Evolutionary conservation across 805 yeast species (phyloP).

Genomic region (Cyberlindnera xylosilytica): DNA sequence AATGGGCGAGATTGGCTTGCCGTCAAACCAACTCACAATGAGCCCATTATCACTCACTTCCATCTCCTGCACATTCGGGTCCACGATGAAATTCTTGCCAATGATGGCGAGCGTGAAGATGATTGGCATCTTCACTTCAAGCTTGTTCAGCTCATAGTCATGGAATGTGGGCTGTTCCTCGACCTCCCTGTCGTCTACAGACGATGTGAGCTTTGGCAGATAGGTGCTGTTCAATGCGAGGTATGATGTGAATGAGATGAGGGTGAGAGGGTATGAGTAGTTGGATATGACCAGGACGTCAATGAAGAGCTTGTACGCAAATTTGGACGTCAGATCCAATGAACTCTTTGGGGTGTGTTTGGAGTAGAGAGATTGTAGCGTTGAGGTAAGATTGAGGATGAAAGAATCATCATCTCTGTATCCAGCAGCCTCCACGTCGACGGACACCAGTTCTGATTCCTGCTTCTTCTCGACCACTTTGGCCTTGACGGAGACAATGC

Average conservation of each 20-base stretch:
- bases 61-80: slow-evolving; percentile 88
- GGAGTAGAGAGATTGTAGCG: slow-evolving; percentile 50
- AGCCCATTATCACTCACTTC: slow-evolving; percentile 84
- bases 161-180: slow-evolving; percentile 90
- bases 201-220: slow-evolving; percentile 69
- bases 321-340: slow-evolving; percentile 66
- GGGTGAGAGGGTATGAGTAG: slow-evolving; percentile 75
- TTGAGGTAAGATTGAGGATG: slow-evolving; percentile 59
- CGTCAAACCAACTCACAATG: slow-evolving; percentile 66
- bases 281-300: slow-evolving; percentile 80
- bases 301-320: slow-evolving; percentile 71
- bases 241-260: slow-evolving; percentile 76
- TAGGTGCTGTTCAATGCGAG: slow-evolving; percentile 77
- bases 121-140: slow-evolving; percentile 66
- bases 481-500: slow-evolving; percentile 86
- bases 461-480: slow-evolving; percentile 58
- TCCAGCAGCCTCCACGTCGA: slow-evolving; percentile 81
- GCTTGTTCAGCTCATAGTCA: slow-evolving; percentile 73
- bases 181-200: slow-evolving; percentile 56
- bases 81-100: slow-evolving; percentile 64
- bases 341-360: slow-evolving; percentile 50
- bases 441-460: slow-evolving; percentile 54
- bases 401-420: slow-evolving; percentile 75
- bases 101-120: slow-evolving; percentile 73
- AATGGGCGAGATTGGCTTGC: slow-evolving; percentile 70